These are phyloP conservation scores for Leccinum solheimii DNA, from an alignment of 1,284 basidiomycete genomes.

Conservation along the genomic window DNA sequence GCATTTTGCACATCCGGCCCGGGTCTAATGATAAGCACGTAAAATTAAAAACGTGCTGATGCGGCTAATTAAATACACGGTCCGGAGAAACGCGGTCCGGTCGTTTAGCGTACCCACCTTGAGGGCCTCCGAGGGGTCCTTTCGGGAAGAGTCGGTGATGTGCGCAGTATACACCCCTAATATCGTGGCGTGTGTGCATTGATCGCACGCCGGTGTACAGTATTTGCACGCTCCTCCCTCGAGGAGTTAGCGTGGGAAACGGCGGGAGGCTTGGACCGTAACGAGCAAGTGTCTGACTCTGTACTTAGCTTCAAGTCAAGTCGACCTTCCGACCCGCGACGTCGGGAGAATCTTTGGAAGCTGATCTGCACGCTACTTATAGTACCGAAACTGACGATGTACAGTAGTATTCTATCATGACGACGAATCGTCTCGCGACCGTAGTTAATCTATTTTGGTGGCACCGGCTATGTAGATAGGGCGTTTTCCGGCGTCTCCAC, in stretches of 20 bases:
- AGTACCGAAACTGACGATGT: neutral
- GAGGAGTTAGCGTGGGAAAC: neutral
- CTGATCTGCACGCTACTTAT: slow-evolving; percentile 14
- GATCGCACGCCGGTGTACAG: neutral
- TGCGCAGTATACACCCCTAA: neutral
- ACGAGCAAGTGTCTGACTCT: neutral
- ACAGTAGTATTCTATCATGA: neutral
- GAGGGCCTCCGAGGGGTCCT: neutral
- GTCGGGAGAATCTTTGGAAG: slow-evolving; percentile 4
- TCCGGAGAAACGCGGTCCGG: neutral
- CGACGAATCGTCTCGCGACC: neutral
- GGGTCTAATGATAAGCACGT: neutral
- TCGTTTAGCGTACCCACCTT: neutral
- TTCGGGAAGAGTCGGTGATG: neutral
- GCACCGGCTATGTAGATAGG: slow-evolving; percentile 4
- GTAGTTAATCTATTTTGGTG: slow-evolving; percentile 8
- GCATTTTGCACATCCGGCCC: neutral
- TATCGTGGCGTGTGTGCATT: neutral
- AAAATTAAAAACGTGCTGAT: neutral
- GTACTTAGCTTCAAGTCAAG: neutral
- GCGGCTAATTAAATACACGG: neutral
- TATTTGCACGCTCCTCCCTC: neutral
- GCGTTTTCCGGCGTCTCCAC: slow-evolving; percentile 47
- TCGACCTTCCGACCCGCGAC: neutral
- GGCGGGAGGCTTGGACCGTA: neutral